Percentiles rank a stretch among this genome's conserved stretches.
These are phyloP conservation scores for Boletus eberwhitei DNA, from an alignment of 768 basidiomycete genomes.

Conservation along the genomic window DNA sequence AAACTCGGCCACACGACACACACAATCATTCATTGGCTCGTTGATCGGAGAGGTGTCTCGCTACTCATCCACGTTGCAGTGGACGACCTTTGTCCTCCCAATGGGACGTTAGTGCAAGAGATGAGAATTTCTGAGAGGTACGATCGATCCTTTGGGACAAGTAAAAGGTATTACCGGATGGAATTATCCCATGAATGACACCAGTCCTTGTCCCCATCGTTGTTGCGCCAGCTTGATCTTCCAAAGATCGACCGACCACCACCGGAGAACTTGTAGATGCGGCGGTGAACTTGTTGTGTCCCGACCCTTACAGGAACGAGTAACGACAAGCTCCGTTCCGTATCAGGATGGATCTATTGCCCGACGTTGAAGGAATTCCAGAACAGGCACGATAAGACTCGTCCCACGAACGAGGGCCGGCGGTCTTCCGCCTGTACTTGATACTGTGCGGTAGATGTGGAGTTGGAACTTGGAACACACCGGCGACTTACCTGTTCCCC, in stretches of 20 bases:
- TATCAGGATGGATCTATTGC: conserved; percentile 7
- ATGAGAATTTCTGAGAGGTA: background rate
- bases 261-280: background rate
- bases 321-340: background rate
- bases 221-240: background rate
- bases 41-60: background rate
- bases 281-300: background rate
- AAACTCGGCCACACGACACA: background rate
- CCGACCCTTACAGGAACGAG: background rate
- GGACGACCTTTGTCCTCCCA: background rate
- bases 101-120: background rate
- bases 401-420: conserved; percentile 10
- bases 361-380: background rate
- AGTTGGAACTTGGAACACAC: background rate
- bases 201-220: background rate
- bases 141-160: conserved; percentile 1
- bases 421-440: background rate
- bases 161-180: background rate
- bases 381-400: conserved; percentile 2
- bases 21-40: background rate
- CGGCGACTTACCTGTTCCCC: conserved; percentile 1
- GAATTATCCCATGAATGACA: background rate
- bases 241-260: conserved; percentile 10
- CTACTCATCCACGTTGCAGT: background rate
- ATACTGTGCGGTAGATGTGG: background rate